These are phyloP conservation scores for Colletotrichum caudatum DNA, from an alignment of 2,329 filamentous ascomycete genomes.

Conservation along the genomic window DNA sequence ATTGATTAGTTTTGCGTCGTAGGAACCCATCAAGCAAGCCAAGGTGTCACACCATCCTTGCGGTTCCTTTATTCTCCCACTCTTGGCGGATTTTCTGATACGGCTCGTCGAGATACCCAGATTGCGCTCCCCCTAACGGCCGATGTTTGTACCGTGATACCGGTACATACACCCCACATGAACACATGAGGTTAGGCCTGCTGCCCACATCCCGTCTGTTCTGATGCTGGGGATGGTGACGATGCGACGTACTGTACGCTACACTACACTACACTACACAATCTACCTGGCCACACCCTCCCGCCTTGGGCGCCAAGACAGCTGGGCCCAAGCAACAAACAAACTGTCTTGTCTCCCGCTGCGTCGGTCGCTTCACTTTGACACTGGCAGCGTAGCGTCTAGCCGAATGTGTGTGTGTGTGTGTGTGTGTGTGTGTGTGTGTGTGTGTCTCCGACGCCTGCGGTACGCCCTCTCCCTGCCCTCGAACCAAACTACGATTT, in stretches of 20 bases:
- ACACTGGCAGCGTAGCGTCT: background rate
- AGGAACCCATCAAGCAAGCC: background rate
- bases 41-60: background rate
- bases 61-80: background rate
- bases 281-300: background rate
- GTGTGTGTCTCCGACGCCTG: background rate
- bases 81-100: background rate
- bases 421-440: too few relatives aligned
- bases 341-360: background rate
- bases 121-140: background rate
- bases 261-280: background rate
- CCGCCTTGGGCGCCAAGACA: background rate
- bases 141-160: background rate
- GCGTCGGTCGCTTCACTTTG: conserved; percentile 10
- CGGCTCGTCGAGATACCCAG: background rate
- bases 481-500: background rate
- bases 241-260: background rate
- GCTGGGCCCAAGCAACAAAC: background rate
- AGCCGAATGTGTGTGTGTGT: background rate
- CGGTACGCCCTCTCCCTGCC: background rate
- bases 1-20: too few relatives aligned
- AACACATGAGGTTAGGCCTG: background rate
- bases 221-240: background rate
- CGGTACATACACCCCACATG: background rate
- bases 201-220: background rate